These are phyloP conservation scores for Omphalea diandra DNA, from an alignment of 441 rosid species.

Conservation along the genomic window DNA sequence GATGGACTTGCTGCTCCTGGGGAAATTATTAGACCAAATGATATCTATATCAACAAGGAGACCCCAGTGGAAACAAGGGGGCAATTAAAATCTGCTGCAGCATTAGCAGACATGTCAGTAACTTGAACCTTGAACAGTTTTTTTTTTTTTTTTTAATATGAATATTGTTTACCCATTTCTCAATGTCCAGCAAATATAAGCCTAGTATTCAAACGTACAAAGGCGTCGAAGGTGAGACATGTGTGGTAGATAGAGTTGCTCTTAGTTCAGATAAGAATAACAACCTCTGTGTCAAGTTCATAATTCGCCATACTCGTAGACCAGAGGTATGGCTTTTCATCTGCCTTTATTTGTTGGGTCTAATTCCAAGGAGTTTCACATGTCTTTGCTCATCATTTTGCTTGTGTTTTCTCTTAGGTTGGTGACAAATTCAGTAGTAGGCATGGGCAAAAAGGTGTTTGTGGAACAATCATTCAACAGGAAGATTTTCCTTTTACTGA, in stretches of 20 bases:
- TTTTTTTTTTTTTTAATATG: neutral
- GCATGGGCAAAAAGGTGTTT: conserved; percentile 98
- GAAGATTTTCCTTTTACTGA: conserved; percentile 98
- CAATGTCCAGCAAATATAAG: conserved; percentile 57
- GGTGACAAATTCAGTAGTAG: conserved; percentile 99
- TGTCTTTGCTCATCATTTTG: conserved; percentile 2
- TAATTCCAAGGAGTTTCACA: neutral
- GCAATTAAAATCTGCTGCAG: conserved; percentile 27
- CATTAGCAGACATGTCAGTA: conserved; percentile 51
- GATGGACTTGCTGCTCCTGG: conserved; percentile 96
- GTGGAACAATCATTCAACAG: conserved; percentile 92
- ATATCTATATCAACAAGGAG: conserved; percentile 67
- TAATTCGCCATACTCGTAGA: conserved; percentile 91
- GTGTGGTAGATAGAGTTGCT: conserved; percentile 86
- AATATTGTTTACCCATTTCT: conserved; percentile 16
- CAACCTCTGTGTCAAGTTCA: conserved; percentile 55
- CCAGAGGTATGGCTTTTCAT: conserved; percentile 66
- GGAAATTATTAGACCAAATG: conserved; percentile 70
- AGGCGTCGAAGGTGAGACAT: conserved; percentile 79
- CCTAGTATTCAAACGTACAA: conserved; percentile 51
- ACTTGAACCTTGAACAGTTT: conserved; percentile 7
- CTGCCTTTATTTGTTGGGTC: neutral
- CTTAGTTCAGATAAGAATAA: conserved; percentile 54
- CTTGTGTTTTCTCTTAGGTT: conserved; percentile 41
- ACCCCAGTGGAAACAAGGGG: conserved; percentile 50